Evolutionary conservation across 1,284 basidiomycete genomes (phyloP), one percentile per base, ranked within the genome.

Genomic region (Sporisorium reilianum): DNA sequence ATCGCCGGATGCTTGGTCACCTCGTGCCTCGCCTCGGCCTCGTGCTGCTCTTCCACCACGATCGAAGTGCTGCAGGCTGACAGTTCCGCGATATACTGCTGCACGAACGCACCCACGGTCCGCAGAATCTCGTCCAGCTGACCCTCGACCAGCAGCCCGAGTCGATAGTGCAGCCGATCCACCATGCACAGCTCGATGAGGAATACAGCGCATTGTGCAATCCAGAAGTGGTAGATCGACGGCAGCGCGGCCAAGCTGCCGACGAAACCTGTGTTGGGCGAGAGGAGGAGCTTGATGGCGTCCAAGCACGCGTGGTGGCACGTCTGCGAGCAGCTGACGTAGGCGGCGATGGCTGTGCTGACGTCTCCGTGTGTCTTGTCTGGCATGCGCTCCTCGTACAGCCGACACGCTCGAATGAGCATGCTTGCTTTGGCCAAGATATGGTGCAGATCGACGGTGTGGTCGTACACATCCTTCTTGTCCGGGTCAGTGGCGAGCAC

Each of bases 221-320:
- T 61, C 62, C 68, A 65, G 22, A 54, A 59, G 23, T 61, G 68
- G 20, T 49, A 55, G 34, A 71, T 58, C 22, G 57, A 49, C 12
- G 68, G 62, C 7, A 71, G 26, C 1, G 57, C 62, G 20, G 62
- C 62, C 42, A 71, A 7, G 8, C 7, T 40, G 2, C 53, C 53
- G 4, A 55, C n/a, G 10, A 71, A 50, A 0, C 51, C 32, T 2
- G 62, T 41, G 2, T 28, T 2, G 2, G 50, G 20, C 3, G 23
- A 32, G 1, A 64, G 30, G 2, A 65, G 51, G 3, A 61, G 26
- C 0, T 34, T 41, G 4, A 71, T 30, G 8, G 16, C 40, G 16
- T 65, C 68, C 57, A 65, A 40, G 46, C 68, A 61, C 1, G 34
- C 54, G 30, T 26, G 53, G 16, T 55, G 51, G 12, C 59, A 58